Percentiles rank a stretch among this genome's conserved stretches.
phyloP scores from a whole-genome alignment of 331 rosid genomes.

The Malus hybrid region DNA sequence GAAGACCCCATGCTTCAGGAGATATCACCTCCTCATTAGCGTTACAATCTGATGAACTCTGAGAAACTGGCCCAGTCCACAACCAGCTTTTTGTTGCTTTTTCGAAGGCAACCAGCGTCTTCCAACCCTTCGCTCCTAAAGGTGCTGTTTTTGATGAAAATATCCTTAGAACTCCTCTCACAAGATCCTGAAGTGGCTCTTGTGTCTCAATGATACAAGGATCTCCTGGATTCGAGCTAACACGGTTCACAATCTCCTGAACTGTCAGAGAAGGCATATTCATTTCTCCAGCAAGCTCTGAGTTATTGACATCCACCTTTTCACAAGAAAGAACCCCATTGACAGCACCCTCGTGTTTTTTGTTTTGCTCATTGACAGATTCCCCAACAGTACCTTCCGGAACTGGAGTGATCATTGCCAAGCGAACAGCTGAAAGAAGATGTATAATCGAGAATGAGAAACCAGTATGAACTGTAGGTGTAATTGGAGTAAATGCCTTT shows the following conservation, averaged over 20 bases:
- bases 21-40: slow-evolving; percentile 68
- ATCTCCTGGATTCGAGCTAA: slow-evolving; percentile 89
- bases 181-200: slow-evolving; percentile 96
- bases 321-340: slow-evolving; percentile 35
- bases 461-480: slow-evolving; percentile 87
- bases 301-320: slow-evolving; percentile 27
- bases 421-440: slow-evolving; percentile 95
- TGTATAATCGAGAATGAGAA: slow-evolving; percentile 91
- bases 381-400: slow-evolving; percentile 57
- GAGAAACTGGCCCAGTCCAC: slow-evolving; percentile 79
- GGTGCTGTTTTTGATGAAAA: slow-evolving; percentile 99
- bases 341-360: slow-evolving; percentile 29
- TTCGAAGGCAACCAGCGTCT: slow-evolving; percentile 66
- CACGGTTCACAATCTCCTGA: slow-evolving; percentile 81
- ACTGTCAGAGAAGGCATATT: slow-evolving; percentile 54
- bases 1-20: slow-evolving; percentile 94
- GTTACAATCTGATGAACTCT: slow-evolving; percentile 44
- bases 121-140: slow-evolving; percentile 96
- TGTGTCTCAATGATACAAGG: slow-evolving; percentile 95
- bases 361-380: slow-evolving; percentile 38
- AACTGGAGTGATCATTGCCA: slow-evolving; percentile 70
- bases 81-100: slow-evolving; percentile 78
- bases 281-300: slow-evolving; percentile 42
- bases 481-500: slow-evolving; percentile 67
- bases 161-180: slow-evolving; percentile 93